Evolutionary conservation across 768 basidiomycete genomes (phyloP), one percentile per base, ranked within the genome.

Genomic region (Myochromella boudieri): DNA sequence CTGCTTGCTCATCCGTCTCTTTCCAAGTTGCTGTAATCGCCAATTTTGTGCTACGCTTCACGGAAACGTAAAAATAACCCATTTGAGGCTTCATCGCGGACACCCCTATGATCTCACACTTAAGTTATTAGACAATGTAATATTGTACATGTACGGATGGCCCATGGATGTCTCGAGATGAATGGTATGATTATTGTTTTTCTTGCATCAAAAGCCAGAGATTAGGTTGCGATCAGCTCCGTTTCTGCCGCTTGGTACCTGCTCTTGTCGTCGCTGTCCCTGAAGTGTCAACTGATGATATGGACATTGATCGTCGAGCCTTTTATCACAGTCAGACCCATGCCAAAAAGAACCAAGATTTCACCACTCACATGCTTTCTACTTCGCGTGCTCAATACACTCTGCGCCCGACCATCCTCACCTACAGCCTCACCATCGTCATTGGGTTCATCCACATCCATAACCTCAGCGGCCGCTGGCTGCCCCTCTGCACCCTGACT

Each of bases 11-110:
- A 22, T 53, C 45, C 9, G 7, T 34, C 25, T 21, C 28, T 52
- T 44, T 51, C 18, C 6, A 65, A 93, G 91, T 85, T 46, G 91
- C 92, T 34, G 81, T 94, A 56, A 69, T 89, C 46, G 81, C 84
- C 70, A 95, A 94, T 66, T 93, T 95, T 56, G 70, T 91, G 49
- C 76, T 95, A 50, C 83, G 90, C 39, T 91, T 93, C 66, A 79
- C 87, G 7, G 61, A 71, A 52, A 50, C 54, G 11, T 71, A 45
- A 65, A 40, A 40, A 22, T 36, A 10, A 17, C 38, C 37, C 27
- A 27, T 31, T 33, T 18, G 24, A 14, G 12, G 24, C 41, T 38
- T 21, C 25, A 32, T 15, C 18, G 32, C 6, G 7, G 22, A 12
- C 17, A n/a, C 24, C 33, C 9, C 41, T 6, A 12, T 36, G 17